Evolutionary conservation across 306 rosid genomes (phyloP), one percentile per base, ranked within the genome.

Genomic region (Canavalia ensiformis): DNA sequence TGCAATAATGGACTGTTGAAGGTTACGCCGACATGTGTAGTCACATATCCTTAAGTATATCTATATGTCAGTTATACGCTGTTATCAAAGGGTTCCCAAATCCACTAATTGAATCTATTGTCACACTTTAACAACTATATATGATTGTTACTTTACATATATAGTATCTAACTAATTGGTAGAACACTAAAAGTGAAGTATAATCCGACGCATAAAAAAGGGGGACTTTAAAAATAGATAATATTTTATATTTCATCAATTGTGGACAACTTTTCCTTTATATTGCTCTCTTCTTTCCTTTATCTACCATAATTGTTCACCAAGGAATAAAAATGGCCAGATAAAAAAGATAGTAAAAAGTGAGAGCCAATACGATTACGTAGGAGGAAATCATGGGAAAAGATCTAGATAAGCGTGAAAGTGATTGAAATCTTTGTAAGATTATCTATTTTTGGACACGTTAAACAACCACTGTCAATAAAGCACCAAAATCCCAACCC

Each of bases 361-460:
- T 44, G 73, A 47, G 28, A 12, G 52, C 58, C 51, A 46, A 80
- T 47, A 35, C 18, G 63, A 58, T 13, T 58, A 7, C 31, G 39
- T 47, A 7, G 13, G 45, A 80, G 41, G 35, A 78, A 31, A 44
- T 50, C 47, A 79, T 60, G 78, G 65, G 72, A 72, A 72, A 39
- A 79, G 30, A 60, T 69, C 25, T 79, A 49, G 73, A 62, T 37
- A 62, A 72, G 6, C 10, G 73, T 62, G 56, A 72, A 72, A 72
- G 78, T 60, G 73, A 80, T 72, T 62, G 78, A 80, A 72, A 72
- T 50, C 66, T 71, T 72, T 8, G 52, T 46, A 70, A 54, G 75
- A 55, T 56, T 78, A 8, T 55, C 55, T 78, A 54, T 67, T 50
- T 56, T 29, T 67, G 68, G 82, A 78, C 69, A 68, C 67, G 57